These are phyloP conservation scores for Collybia mongolica DNA, from an alignment of 768 basidiomycete species.

Conservation along the genomic window DNA sequence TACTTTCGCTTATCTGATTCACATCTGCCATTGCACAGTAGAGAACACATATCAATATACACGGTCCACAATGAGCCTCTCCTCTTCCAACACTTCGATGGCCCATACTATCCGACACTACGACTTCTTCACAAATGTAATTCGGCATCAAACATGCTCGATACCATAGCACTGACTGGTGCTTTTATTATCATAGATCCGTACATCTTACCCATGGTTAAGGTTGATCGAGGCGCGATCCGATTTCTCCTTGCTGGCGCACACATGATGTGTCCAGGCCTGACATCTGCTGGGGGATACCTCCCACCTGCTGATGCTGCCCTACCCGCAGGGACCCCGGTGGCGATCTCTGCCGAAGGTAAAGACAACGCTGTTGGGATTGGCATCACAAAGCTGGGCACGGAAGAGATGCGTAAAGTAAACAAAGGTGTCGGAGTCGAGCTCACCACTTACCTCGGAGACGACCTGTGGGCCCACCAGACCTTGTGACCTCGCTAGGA, in stretches of 20 bases:
- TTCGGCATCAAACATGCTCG: slow-evolving; percentile 19
- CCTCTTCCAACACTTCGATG: slow-evolving; percentile 97
- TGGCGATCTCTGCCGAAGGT: slow-evolving; percentile 95
- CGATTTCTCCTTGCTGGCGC: slow-evolving; percentile 93
- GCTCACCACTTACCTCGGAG: slow-evolving; percentile 81
- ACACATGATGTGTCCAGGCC: slow-evolving; percentile 96
- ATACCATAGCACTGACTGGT: background rate
- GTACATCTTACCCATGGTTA: slow-evolving; percentile 81
- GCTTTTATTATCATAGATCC: slow-evolving; percentile 63
- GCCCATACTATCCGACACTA: slow-evolving; percentile 87
- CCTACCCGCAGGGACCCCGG: slow-evolving; percentile 69
- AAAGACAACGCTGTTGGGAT: slow-evolving; percentile 91
- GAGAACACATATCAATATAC: slow-evolving; percentile 94
- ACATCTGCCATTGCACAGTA: slow-evolving; percentile 50
- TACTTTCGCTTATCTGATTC: slow-evolving; percentile 12
- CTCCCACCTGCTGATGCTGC: slow-evolving; percentile 73
- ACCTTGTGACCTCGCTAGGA: slow-evolving; percentile 42
- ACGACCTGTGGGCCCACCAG: slow-evolving; percentile 80
- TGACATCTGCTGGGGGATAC: slow-evolving; percentile 89
- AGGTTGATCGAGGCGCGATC: slow-evolving; percentile 95
- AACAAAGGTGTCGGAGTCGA: slow-evolving; percentile 94
- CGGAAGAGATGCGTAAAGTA: slow-evolving; percentile 85
- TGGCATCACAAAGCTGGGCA: slow-evolving; percentile 76
- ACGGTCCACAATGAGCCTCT: slow-evolving; percentile 84
- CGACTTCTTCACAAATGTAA: slow-evolving; percentile 90